These are phyloP conservation scores for Purpureocillium lavendulum DNA, from an alignment of 2,329 filamentous ascomycete species.

Conservation along the genomic window DNA sequence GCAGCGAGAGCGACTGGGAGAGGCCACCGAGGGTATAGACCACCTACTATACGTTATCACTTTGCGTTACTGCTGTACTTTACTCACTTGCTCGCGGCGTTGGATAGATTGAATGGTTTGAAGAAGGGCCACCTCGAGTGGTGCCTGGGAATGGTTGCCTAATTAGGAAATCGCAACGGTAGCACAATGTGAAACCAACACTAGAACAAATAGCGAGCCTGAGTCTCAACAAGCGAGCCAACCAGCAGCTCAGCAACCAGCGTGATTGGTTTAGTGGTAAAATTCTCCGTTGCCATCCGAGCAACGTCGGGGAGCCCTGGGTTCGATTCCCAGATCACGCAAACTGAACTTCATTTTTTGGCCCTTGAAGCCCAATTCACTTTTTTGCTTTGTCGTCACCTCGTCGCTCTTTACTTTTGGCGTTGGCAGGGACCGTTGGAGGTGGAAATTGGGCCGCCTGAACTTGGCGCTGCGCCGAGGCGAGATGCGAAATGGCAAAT, in stretches of 20 bases:
- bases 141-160: no score
- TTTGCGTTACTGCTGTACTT: no score
- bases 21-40: constrained; percentile 7
- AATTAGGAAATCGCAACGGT: background rate
- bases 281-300: background rate
- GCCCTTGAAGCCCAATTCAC: background rate
- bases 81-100: no score
- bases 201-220: background rate
- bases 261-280: background rate
- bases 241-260: background rate
- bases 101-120: no score
- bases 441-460: no score
- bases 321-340: background rate
- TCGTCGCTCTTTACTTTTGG: no score
- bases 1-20: background rate
- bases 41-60: no score
- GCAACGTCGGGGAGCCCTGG: background rate
- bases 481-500: no score
- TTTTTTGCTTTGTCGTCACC: no score
- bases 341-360: background rate
- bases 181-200: background rate
- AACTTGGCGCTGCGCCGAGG: no score
- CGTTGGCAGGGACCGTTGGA: no score
- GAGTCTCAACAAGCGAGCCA: background rate
- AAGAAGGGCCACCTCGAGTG: no score